Percentiles rank a stretch among this genome's conserved stretches.
These are phyloP conservation scores for Ceratocystis eucalypticola DNA, from an alignment of 2,329 filamentous ascomycete genomes.

Conservation along the genomic window DNA sequence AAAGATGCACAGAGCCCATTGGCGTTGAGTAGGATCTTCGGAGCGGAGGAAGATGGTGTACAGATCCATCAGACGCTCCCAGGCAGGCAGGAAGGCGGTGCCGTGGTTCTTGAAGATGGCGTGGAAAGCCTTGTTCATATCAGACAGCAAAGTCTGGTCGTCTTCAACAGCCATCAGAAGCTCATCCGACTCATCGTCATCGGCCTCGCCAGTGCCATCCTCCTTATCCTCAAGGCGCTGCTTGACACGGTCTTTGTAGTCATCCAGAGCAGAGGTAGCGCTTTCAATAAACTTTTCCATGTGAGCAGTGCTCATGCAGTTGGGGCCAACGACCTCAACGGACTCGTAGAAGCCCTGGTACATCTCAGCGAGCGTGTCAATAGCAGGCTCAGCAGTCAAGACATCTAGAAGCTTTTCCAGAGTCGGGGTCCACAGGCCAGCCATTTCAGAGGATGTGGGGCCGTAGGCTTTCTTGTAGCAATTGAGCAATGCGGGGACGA, in stretches of 20 bases:
- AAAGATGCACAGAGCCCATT: slow-evolving; percentile 98
- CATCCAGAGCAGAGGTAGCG: slow-evolving; percentile 72
- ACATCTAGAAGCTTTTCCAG: slow-evolving; percentile 89
- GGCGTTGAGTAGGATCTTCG: slow-evolving; percentile 73
- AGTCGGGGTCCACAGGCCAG: slow-evolving; percentile 70
- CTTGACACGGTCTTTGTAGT: slow-evolving; percentile 79
- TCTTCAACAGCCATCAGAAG: slow-evolving; percentile 86
- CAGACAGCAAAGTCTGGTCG: slow-evolving; percentile 86
- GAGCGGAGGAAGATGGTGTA: slow-evolving; percentile 78
- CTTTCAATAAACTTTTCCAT: slow-evolving; percentile 81
- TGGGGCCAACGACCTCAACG: slow-evolving; percentile 81
- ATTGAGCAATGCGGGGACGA: slow-evolving; percentile 83
- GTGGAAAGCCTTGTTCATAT: slow-evolving; percentile 99
- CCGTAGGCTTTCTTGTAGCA: slow-evolving; percentile 91
- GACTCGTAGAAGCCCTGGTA: slow-evolving; percentile 99
- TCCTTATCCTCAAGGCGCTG: slow-evolving; percentile 72
- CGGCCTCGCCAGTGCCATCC: slow-evolving; percentile 62
- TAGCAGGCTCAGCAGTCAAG: slow-evolving; percentile 80
- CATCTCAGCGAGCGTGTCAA: slow-evolving; percentile 95
- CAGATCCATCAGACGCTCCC: slow-evolving; percentile 72
- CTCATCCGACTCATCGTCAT: slow-evolving; percentile 80
- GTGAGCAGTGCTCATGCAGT: slow-evolving; percentile 62
- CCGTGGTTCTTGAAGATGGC: slow-evolving; percentile 97
- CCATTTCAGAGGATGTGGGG: slow-evolving; percentile 61
- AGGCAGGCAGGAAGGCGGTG: slow-evolving; percentile 66